These are phyloP conservation scores for Senna tora DNA, from an alignment of 306 rosid genomes.

Conservation along the genomic window DNA sequence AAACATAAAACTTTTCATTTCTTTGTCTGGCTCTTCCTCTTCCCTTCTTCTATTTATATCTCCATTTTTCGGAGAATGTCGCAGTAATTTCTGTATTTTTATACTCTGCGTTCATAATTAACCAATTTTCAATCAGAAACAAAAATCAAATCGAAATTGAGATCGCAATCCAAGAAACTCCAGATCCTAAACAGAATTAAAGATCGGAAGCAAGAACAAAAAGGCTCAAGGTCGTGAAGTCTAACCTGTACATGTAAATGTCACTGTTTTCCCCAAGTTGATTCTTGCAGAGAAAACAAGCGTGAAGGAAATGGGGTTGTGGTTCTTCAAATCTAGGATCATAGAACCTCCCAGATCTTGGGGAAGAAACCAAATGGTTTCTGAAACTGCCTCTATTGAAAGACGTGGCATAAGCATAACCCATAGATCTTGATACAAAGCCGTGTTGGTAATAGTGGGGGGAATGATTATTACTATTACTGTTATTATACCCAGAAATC, in stretches of 20 bases:
- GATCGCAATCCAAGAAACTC: not conserved
- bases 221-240: too few relatives aligned
- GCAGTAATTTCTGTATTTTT: not conserved
- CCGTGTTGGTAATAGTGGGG: conserved; percentile 39
- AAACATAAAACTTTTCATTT: conserved; percentile 19
- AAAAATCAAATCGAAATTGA: not conserved
- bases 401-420: conserved; percentile 48
- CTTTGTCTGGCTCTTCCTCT: not conserved
- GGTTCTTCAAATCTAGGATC: conserved; percentile 79
- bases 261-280: conserved; percentile 65
- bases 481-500: conserved; percentile 50
- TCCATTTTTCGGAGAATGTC: too few relatives aligned
- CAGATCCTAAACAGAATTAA: too few relatives aligned
- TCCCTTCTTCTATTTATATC: too few relatives aligned
- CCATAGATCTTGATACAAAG: conserved; percentile 56
- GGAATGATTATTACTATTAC: too few relatives aligned
- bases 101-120: conserved; percentile 46
- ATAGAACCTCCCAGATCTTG: conserved; percentile 75
- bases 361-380: conserved; percentile 40
- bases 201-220: too few relatives aligned
- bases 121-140: not conserved
- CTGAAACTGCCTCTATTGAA: conserved; percentile 40
- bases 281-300: conserved; percentile 83
- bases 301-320: conserved; percentile 77
- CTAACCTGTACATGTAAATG: conserved; percentile 96